Conservation (phyloP, 495 filamentous ascomycete genomes). For the Sporormia fimetaria region DNA sequence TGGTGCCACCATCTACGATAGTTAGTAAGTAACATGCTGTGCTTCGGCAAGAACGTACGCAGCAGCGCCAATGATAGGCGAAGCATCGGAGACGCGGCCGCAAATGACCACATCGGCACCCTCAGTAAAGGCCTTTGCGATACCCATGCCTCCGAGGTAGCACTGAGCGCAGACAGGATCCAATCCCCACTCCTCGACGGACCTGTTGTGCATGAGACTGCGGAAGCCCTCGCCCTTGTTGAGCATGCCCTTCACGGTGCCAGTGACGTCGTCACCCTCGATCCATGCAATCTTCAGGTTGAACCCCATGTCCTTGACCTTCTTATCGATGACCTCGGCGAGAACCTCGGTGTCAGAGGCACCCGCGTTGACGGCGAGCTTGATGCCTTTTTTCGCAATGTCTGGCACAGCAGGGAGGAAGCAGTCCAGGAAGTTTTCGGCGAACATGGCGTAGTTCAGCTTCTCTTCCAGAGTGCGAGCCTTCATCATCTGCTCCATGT, state of each 20-base stretch:
- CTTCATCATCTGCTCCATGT: conserved; percentile 16
- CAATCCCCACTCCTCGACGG: conserved; percentile 18
- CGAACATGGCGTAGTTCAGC: conserved; percentile 20
- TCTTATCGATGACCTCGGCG: conserved; percentile 23
- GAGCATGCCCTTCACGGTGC: conserved; percentile 21
- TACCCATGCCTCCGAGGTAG: conserved; percentile 22
- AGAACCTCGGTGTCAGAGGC: conserved; percentile 27
- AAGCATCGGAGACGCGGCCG: conserved; percentile 21
- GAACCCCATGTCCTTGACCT: conserved; percentile 15
- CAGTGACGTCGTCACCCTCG: conserved; percentile 28
- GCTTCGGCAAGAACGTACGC: conserved; percentile 9
- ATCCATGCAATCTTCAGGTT: conserved; percentile 28
- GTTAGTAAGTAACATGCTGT: conserved; percentile 2
- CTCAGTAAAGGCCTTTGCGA: conserved; percentile 17
- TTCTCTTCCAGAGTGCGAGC: conserved; percentile 20
- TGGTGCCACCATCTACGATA: conserved; percentile 17
- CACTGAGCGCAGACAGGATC: conserved; percentile 21
- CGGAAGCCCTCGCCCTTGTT: conserved; percentile 25
- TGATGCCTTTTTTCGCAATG: conserved; percentile 19
- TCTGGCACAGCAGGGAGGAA: conserved; percentile 26
- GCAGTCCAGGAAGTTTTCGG: conserved; percentile 25
- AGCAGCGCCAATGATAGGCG: conserved; percentile 24
- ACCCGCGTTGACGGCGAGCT: conserved; percentile 29
- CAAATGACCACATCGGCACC: conserved; percentile 23
- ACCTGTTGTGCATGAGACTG: conserved; percentile 25